Base-by-base conservation (phyloP, 345 rosid genomes). In the Pistacia atlantica region DNA sequence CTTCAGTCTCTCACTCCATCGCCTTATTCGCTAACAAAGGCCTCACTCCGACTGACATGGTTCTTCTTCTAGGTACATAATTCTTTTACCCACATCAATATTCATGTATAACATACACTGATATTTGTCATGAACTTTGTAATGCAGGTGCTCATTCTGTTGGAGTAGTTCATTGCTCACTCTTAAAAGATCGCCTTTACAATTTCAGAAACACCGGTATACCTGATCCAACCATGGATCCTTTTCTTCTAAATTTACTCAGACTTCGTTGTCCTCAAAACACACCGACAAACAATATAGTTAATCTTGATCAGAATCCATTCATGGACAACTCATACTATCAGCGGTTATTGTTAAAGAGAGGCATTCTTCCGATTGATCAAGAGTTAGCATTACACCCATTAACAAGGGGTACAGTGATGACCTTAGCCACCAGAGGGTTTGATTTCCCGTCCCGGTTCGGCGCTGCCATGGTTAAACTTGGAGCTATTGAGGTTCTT, bases 41-140 rank as follows among this genome's bases (percentile, higher is more conserved):
- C 1, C 89, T 90, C 60, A 65, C 62, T 75, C 52, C 78, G 8
- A 48, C 67, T 8, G 93, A 89, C 69, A 88, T 87, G 88, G 89
- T 87, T 74, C 74, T 84, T 78, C 92, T 92, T 66, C 80, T 90
- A 59, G 92, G 94, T 90, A 88, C 65, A 5, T 57, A 13, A 56
- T 17, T 56, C 17, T 18, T 66, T 12, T 17, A 5, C 54, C 4
- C 22, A 20, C 61, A 16, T 5, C 9, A 11, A n/a, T 42, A n/a
- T 54, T 14, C 1, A 12, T 54, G 0, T 13, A 54, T 11, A 4
- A 54, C 18, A 4, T 1, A 10, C 3, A 25, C 9, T 38, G 13
- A 28, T 46, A 18, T 13, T 52, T 22, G 3, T 25, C 4, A 6
- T 8, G 3, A 13, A 4, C 11, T 25, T 14, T 35, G 49, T 3